Conservation (phyloP, 2,329 filamentous ascomycete genomes). For the Cercospora brassicicola region DNA sequence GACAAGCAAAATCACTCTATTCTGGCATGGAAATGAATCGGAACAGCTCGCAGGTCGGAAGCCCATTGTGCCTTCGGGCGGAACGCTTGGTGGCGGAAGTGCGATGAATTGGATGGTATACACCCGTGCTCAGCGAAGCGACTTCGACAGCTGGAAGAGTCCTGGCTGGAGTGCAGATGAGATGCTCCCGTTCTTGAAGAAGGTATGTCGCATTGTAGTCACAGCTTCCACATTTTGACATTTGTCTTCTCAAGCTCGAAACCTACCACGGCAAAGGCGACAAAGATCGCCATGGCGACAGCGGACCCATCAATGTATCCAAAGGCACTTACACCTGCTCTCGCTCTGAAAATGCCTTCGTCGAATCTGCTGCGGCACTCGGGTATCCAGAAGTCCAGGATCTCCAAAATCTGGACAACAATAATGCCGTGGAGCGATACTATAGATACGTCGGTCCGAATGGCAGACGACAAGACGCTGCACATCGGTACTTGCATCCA, state of each 20-base stretch:
- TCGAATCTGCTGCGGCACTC: conserved; percentile 49
- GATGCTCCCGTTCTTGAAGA: conserved; percentile 56
- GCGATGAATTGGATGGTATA: conserved; percentile 48
- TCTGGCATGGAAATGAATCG: conserved; percentile 53
- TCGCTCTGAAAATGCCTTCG: conserved; percentile 50
- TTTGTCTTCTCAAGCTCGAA: conserved; percentile 47
- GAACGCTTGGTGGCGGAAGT: conserved; percentile 61
- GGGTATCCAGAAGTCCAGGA: conserved; percentile 56
- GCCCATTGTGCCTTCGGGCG: conserved; percentile 47
- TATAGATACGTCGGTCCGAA: conserved; percentile 52
- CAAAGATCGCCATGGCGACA: conserved; percentile 52
- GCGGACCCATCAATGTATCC: conserved; percentile 59
- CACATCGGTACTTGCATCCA: conserved; percentile 57
- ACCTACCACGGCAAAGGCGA: conserved; percentile 55
- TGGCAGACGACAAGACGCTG: conserved; percentile 59
- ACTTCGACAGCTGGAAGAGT: conserved; percentile 56
- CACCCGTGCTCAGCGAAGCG: conserved; percentile 47
- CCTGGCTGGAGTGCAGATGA: conserved; percentile 56
- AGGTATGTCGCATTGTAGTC: conserved; percentile 40
- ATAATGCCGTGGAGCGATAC: conserved; percentile 46
- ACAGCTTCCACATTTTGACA: not conserved
- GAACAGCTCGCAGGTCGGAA: conserved; percentile 50
- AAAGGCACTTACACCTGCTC: conserved; percentile 49
- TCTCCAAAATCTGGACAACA: conserved; percentile 52
- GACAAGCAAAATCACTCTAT: conserved; percentile 52